Percentiles rank a stretch among this genome's conserved stretches.
Conservation (phyloP, 2,329 filamentous ascomycete species). For the Fusarium guadeloupense region DNA sequence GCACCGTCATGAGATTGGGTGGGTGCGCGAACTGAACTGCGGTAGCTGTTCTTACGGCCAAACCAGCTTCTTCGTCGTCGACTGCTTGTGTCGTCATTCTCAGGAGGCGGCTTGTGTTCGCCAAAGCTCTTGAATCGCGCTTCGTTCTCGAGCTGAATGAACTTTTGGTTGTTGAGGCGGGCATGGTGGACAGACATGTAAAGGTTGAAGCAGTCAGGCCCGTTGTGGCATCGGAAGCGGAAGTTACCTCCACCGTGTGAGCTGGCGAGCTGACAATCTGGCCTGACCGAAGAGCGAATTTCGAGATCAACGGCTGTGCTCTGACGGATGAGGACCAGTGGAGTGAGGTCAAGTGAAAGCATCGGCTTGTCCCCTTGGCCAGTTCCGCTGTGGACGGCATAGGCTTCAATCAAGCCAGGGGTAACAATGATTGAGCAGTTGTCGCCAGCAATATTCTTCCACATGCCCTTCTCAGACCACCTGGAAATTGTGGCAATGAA, state of each 20-base stretch:
- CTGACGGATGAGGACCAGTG: constrained; percentile 86
- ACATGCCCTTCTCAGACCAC: constrained; percentile 69
- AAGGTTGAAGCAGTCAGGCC: constrained; percentile 80
- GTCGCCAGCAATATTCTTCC: constrained; percentile 66
- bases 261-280: constrained; percentile 73
- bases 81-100: constrained; percentile 59
- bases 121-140: constrained; percentile 78
- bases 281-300: constrained; percentile 84
- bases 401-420: constrained; percentile 68
- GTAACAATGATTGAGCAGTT: constrained; percentile 65
- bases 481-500: constrained; percentile 67
- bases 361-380: constrained; percentile 56
- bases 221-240: constrained; percentile 85
- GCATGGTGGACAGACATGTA: constrained; percentile 89
- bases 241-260: constrained; percentile 75
- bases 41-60: constrained; percentile 71
- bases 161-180: constrained; percentile 91
- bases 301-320: constrained; percentile 95
- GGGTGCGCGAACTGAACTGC: constrained; percentile 68
- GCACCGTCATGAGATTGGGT: constrained; percentile 77
- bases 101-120: constrained; percentile 60
- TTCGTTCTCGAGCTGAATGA: constrained; percentile 73
- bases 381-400: constrained; percentile 52
- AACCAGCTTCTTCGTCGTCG: constrained; percentile 66
- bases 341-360: constrained; percentile 85